Conservation (phyloP, 805 yeast genomes). For the Kluyveromyces siamensis region DNA sequence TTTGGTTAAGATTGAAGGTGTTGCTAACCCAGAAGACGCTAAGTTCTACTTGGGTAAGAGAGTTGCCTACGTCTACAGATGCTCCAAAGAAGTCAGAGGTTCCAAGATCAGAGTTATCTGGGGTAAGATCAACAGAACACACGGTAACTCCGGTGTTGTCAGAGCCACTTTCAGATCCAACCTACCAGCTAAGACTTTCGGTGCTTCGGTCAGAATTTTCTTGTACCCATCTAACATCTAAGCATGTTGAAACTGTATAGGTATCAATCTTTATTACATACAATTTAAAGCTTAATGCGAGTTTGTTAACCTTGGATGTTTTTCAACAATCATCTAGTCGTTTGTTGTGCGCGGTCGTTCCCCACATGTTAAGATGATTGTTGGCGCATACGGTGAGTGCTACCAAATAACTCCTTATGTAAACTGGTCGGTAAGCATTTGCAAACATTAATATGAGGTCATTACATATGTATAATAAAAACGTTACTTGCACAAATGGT, state of each 20-base stretch:
- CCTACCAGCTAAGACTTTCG: conserved; percentile 99
- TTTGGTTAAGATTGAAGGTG: conserved; percentile 95
- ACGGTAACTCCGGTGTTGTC: conserved; percentile 97
- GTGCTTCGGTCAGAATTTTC: conserved; percentile 99
- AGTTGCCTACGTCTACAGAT: conserved; percentile 98
- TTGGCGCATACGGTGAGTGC: background rate
- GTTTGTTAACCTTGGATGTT: background rate
- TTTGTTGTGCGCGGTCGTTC: too few species aligned
- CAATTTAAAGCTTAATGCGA: conserved; percentile 5
- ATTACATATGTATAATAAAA: background rate
- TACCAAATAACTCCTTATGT: too few species aligned
- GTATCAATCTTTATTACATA: conserved; percentile 10
- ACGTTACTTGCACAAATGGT: background rate
- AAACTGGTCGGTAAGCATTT: too few species aligned
- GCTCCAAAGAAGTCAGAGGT: conserved; percentile 96
- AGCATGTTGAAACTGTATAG: conserved; percentile 24
- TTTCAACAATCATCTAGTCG: too few species aligned
- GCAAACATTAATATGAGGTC: background rate
- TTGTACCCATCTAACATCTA: conserved; percentile 99
- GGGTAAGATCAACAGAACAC: conserved; percentile 99
- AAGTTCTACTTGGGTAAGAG: conserved; percentile 99
- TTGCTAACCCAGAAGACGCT: conserved; percentile 83
- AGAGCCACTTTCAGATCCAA: conserved; percentile 98
- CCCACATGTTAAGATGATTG: too few species aligned
- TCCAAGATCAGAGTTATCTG: conserved; percentile 98